phyloP scores from a whole-genome alignment of 352 stramenopile genomes.

The Albugo laibachii region DNA sequence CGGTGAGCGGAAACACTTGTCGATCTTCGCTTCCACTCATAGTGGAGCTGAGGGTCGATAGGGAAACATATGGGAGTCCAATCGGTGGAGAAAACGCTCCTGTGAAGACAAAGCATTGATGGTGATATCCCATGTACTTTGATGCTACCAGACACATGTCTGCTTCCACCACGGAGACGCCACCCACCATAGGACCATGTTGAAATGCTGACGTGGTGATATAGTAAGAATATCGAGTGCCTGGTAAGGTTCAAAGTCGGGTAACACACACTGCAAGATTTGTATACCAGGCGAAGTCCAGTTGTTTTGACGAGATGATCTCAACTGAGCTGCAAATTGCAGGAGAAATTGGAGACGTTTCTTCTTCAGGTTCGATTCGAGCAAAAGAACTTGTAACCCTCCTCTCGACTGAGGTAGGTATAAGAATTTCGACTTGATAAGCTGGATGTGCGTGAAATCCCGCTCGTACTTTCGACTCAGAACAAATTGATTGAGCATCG shows the following conservation, averaged over 20 bases:
- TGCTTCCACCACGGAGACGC: not conserved
- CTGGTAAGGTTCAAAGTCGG: conserved; percentile 1
- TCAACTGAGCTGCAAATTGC: conserved; percentile 1
- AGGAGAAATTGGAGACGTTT: conserved; percentile 3
- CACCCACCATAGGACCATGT: conserved; percentile 1
- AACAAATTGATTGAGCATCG: conserved; percentile 7
- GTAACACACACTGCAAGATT: conserved; percentile 1
- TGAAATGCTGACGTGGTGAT: conserved; percentile 2
- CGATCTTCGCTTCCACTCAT: not conserved
- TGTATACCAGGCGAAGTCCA: conserved; percentile 1
- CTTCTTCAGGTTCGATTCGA: conserved; percentile 3
- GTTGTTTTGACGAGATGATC: not conserved
- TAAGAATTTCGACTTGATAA: conserved; percentile 2
- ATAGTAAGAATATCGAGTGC: conserved; percentile 5
- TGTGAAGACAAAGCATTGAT: conserved; percentile 5
- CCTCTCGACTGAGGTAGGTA: conserved; percentile 2
- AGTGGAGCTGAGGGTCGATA: not conserved
- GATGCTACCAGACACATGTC: conserved; percentile 5
- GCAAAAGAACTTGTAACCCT: conserved; percentile 1
- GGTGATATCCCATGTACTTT: conserved; percentile 6
- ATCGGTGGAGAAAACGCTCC: not conserved
- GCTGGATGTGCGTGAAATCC: conserved; percentile 1
- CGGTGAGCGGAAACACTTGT: not conserved
- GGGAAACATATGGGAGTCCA: conserved; percentile 4
- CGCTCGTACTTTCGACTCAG: conserved; percentile 6